These are phyloP conservation scores for Verticillium tricorpus DNA, from an alignment of 2,329 filamentous ascomycete genomes.

Conservation along the genomic window DNA sequence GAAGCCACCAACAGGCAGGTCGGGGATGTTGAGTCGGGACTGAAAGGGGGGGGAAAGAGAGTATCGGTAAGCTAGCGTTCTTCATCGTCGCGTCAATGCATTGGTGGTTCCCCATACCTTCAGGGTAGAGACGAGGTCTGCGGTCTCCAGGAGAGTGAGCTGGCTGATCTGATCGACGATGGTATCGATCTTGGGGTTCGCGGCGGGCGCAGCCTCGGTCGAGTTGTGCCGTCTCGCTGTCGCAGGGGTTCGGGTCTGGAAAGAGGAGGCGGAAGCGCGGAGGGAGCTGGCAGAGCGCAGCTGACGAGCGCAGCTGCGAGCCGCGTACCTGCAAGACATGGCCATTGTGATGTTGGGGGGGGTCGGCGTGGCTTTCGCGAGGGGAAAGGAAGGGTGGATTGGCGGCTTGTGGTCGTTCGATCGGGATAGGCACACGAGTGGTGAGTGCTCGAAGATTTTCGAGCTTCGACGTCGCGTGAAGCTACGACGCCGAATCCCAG, in stretches of 20 bases:
- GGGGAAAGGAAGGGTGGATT: neutral
- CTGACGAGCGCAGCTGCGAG: constrained; percentile 60
- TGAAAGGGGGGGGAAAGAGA: constrained; percentile 30
- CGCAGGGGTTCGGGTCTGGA: constrained; percentile 42
- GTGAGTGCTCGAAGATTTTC: constrained; percentile 33
- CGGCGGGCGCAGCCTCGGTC: constrained; percentile 61
- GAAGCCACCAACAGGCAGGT: constrained; percentile 92
- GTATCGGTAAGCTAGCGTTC: constrained; percentile 8
- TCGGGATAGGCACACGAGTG: constrained; percentile 2
- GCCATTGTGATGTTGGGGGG: constrained; percentile 44
- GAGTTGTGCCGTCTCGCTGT: constrained; percentile 79
- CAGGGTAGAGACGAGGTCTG: constrained; percentile 87
- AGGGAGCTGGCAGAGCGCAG: constrained; percentile 45
- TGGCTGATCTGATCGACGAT: constrained; percentile 99
- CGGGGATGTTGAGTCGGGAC: constrained; percentile 95
- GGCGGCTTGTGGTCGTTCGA: constrained; percentile 1
- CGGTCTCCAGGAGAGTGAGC: constrained; percentile 95
- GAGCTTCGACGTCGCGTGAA: constrained; percentile 24
- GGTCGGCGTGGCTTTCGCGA: constrained; percentile 1
- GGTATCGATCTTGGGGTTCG: constrained; percentile 83
- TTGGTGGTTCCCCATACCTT: constrained; percentile 59
- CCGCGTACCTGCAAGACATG: constrained; percentile 58
- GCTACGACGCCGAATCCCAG: constrained; percentile 9
- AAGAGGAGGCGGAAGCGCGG: constrained; percentile 38
- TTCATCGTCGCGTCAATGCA: neutral